Conservation (phyloP, 2,329 filamentous ascomycete genomes). For the Fusarium nematophilum region DNA sequence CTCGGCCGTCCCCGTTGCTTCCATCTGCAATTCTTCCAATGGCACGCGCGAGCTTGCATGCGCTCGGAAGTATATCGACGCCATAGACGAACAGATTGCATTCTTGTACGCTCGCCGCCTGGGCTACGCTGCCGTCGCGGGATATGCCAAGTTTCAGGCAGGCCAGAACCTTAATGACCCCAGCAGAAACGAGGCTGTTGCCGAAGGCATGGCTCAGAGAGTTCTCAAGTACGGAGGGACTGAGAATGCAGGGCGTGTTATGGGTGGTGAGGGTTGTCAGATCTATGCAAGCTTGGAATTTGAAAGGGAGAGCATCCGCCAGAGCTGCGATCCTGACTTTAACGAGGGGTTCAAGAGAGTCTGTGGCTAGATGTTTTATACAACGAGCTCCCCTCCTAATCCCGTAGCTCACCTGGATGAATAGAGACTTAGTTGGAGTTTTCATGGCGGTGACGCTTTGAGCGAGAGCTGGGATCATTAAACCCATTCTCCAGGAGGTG, state of each 20-base stretch:
- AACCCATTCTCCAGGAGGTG: no score
- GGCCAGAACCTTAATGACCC: conserved; percentile 21
- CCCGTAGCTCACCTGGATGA: no score
- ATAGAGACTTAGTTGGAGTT: no score
- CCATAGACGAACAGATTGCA: conserved; percentile 31
- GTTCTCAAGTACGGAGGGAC: conserved; percentile 29
- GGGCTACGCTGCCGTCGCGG: conserved; percentile 29
- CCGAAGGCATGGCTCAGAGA: conserved; percentile 24
- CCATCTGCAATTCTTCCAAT: conserved; percentile 8
- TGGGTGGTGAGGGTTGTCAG: conserved; percentile 32
- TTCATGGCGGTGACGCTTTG: no score
- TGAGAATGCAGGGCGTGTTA: conserved; percentile 18
- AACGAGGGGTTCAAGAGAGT: conserved; percentile 1
- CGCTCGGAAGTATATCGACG: conserved; percentile 31
- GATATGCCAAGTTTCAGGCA: conserved; percentile 15
- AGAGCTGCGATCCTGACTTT: conserved; percentile 3
- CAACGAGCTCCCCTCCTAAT: no score
- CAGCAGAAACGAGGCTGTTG: conserved; percentile 16
- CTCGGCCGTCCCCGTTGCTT: conserved; percentile 15
- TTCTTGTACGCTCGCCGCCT: conserved; percentile 29
- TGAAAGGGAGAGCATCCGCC: conserved; percentile 9
- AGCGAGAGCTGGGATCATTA: no score
- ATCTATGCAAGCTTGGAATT: conserved; percentile 32
- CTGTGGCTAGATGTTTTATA: conserved; percentile 1
- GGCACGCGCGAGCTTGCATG: conserved; percentile 3